Conservation (phyloP, 2,329 filamentous ascomycete species). For the Penicillium sclerotiorum region DNA sequence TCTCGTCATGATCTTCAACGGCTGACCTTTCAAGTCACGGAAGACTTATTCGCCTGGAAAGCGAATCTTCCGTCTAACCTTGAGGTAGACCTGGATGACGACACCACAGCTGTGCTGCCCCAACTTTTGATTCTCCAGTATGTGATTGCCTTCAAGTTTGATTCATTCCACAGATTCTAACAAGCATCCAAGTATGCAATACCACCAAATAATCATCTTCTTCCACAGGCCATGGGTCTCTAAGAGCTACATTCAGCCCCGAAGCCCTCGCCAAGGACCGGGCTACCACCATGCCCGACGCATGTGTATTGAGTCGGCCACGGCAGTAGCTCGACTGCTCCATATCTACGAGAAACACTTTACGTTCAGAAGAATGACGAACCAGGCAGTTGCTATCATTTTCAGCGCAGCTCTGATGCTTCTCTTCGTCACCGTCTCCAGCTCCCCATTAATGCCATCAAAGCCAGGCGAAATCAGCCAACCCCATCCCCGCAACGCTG, state of each 20-base stretch:
- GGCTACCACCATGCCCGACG: conserved; percentile 48
- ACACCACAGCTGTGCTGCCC: conserved; percentile 37
- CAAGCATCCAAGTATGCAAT: conserved; percentile 42
- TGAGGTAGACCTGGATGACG: conserved; percentile 38
- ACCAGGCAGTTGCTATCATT: conserved; percentile 48
- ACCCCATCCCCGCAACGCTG: conserved; percentile 26
- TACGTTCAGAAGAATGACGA: conserved; percentile 48
- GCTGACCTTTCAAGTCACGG: conserved; percentile 38
- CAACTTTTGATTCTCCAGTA: conserved; percentile 49
- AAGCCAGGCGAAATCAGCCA: conserved; percentile 24
- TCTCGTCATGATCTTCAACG: conserved; percentile 42
- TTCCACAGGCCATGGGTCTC: conserved; percentile 50
- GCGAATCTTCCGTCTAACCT: conserved; percentile 41
- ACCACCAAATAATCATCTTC: conserved; percentile 49
- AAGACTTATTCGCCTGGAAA: conserved; percentile 46
- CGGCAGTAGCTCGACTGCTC: conserved; percentile 44
- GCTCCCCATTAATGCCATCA: conserved; percentile 27
- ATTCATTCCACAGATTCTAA: background rate
- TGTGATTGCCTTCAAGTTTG: background rate
- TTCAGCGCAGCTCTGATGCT: conserved; percentile 48
- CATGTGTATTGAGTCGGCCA: conserved; percentile 48
- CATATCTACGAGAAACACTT: conserved; percentile 46
- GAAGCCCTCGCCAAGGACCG: conserved; percentile 44
- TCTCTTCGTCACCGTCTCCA: conserved; percentile 41
- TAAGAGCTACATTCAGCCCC: conserved; percentile 45